Evolutionary conservation across 1,284 basidiomycete species (phyloP).

Genomic region (Bondarzewia mesenterica): DNA sequence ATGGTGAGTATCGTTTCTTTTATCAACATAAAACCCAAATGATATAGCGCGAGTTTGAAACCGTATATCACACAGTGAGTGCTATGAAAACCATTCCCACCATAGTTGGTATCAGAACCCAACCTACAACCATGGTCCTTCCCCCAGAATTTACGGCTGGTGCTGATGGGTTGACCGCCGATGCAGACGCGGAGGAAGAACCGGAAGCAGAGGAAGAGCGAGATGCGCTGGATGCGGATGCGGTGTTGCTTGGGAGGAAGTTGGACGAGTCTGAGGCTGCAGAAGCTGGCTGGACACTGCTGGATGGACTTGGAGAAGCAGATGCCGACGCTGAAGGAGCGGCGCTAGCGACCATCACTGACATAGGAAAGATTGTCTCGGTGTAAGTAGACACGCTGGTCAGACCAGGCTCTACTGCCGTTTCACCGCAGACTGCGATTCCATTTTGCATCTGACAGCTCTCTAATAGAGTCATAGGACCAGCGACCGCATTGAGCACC

Average conservation of each 20-base stretch:
- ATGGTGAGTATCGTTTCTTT: no score
- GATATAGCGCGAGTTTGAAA: no score
- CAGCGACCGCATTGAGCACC: conserved; percentile 12
- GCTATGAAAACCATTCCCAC: background rate
- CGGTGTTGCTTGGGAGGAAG: background rate
- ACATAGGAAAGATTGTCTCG: conserved; percentile 14
- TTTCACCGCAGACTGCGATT: conserved; percentile 18
- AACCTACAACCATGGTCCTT: background rate
- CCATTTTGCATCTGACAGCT: conserved; percentile 17
- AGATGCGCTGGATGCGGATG: background rate
- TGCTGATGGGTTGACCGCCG: background rate
- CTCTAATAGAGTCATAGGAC: conserved; percentile 14
- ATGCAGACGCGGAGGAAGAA: background rate
- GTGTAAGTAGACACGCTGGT: conserved; percentile 14
- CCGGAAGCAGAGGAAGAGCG: background rate
- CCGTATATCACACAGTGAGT: background rate
- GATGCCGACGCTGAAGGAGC: conserved; percentile 5
- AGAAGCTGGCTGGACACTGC: background rate
- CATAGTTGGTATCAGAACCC: background rate
- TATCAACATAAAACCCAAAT: no score
- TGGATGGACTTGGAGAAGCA: background rate
- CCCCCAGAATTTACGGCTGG: background rate
- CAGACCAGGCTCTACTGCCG: conserved; percentile 11
- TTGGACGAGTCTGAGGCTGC: background rate
- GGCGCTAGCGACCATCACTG: conserved; percentile 11